Percentiles rank a stretch among this genome's conserved stretches.
Conservation (phyloP, 1,139 yeast genomes). For the Nadsonia commutata region DNA sequence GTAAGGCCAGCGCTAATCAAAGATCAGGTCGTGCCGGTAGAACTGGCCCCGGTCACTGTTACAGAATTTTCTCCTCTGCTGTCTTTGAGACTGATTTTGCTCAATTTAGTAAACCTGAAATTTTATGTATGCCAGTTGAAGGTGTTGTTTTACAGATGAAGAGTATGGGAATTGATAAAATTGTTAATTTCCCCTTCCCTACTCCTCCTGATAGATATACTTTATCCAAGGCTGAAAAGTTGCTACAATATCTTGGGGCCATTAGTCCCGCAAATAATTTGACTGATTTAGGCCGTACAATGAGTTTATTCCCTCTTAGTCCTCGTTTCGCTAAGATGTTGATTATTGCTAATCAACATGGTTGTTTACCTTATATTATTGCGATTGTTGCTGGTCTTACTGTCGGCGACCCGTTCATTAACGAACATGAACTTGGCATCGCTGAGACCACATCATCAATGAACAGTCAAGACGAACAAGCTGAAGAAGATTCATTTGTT, state of each 20-base stretch:
- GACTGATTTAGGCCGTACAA: conserved; percentile 67
- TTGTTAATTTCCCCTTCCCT: conserved; percentile 89
- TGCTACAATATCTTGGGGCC: conserved; percentile 69
- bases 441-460: conserved; percentile 13
- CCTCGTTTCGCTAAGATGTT: conserved; percentile 89
- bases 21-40: conserved; percentile 98
- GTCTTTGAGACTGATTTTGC: conserved; percentile 75
- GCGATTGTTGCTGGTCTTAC: conserved; percentile 87
- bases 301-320: conserved; percentile 85
- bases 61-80: conserved; percentile 87
- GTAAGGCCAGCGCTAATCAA: conserved; percentile 93
- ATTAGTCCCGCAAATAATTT: conserved; percentile 38
- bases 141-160: conserved; percentile 91
- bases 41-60: conserved; percentile 98
- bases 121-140: conserved; percentile 88
- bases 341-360: conserved; percentile 73
- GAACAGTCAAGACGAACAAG: conserved; percentile 17
- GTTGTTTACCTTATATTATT: conserved; percentile 71
- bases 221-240: conserved; percentile 48
- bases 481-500: conserved; percentile 17
- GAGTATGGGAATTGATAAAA: conserved; percentile 88
- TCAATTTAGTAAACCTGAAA: conserved; percentile 79
- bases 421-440: conserved; percentile 58
- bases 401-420: conserved; percentile 83
- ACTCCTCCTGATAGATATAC: conserved; percentile 69